phyloP scores from a whole-genome alignment of 2,329 filamentous ascomycete species.

The Botrytis aclada region DNA sequence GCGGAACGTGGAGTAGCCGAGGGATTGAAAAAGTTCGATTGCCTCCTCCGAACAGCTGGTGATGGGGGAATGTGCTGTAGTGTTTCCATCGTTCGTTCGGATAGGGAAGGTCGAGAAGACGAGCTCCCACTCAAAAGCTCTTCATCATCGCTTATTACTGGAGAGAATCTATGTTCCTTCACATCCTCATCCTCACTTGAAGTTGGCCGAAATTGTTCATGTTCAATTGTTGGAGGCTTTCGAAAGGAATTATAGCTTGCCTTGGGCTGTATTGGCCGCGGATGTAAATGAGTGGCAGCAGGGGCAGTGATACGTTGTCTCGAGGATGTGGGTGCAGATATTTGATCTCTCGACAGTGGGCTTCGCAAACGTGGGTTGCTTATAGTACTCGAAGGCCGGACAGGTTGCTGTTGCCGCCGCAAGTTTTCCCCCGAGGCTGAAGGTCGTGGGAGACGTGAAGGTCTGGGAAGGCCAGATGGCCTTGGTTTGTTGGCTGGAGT shows the following conservation, averaged over 20 bases:
- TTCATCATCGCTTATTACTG: slow-evolving; percentile 14
- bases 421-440: slow-evolving; percentile 48
- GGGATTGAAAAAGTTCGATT: slow-evolving; percentile 69
- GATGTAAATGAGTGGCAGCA: slow-evolving; percentile 7
- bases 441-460: slow-evolving; percentile 51
- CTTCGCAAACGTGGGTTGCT: slow-evolving; percentile 33
- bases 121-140: not conserved
- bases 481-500: slow-evolving; percentile 25
- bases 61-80: slow-evolving; percentile 75
- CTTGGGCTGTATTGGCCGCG: slow-evolving; percentile 22
- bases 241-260: slow-evolving; percentile 28
- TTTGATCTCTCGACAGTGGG: slow-evolving; percentile 28
- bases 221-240: slow-evolving; percentile 18
- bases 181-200: slow-evolving; percentile 22
- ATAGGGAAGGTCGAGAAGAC: slow-evolving; percentile 55
- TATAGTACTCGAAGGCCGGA: slow-evolving; percentile 19
- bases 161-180: slow-evolving; percentile 11
- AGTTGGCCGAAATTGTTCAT: slow-evolving; percentile 5
- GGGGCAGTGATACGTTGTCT: slow-evolving; percentile 9
- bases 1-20: slow-evolving; percentile 57
- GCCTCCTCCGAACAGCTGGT: slow-evolving; percentile 62
- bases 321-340: slow-evolving; percentile 22
- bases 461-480: slow-evolving; percentile 45
- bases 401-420: slow-evolving; percentile 38
- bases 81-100: slow-evolving; percentile 84